phyloP scores from a whole-genome alignment of 2,329 filamentous ascomycete species.

The Cercospora sesami region DNA sequence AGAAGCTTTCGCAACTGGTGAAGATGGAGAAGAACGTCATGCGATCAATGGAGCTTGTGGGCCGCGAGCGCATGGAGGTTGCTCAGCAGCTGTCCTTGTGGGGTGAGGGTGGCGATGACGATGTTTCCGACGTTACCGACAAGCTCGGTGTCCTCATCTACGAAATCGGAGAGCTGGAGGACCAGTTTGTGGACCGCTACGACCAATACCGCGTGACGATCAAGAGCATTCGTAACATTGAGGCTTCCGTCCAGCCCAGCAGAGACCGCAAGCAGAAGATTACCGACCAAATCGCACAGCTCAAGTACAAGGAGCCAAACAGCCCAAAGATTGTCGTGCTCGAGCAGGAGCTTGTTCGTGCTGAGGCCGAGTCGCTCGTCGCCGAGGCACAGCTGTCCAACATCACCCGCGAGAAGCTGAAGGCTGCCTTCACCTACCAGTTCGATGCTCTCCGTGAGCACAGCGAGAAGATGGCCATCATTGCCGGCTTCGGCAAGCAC shows the following conservation, averaged over 20 bases:
- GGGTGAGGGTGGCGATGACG: conserved; percentile 93
- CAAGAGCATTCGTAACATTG: conserved; percentile 99
- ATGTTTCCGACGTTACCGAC: conserved; percentile 98
- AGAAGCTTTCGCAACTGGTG: conserved; percentile 95
- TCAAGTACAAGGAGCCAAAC: conserved; percentile 99
- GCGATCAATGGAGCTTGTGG: conserved; percentile 94
- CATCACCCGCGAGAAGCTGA: conserved; percentile 99
- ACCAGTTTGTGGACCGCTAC: conserved; percentile 97
- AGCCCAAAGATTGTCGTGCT: conserved; percentile 96
- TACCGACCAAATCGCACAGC: conserved; percentile 94
- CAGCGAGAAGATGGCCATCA: conserved; percentile 96
- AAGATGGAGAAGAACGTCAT: conserved; percentile 99
- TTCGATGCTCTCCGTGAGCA: conserved; percentile 97
- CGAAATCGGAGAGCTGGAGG: conserved; percentile 96
- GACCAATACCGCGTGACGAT: conserved; percentile 99
- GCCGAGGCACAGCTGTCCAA: conserved; percentile 98
- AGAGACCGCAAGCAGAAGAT: conserved; percentile 99
- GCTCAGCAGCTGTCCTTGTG: conserved; percentile 98
- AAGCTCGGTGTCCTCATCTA: conserved; percentile 96
- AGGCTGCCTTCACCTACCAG: conserved; percentile 96
- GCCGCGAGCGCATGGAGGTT: conserved; percentile 96
- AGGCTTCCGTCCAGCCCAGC: conserved; percentile 96
- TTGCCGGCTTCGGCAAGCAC: conserved; percentile 96
- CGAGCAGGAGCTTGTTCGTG: conserved; percentile 96
- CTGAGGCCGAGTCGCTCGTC: conserved; percentile 97